Evolutionary conservation across 2,329 filamentous ascomycete species (phyloP), one percentile per base, ranked within the genome.

Genomic region (Penicillium occitanis): DNA sequence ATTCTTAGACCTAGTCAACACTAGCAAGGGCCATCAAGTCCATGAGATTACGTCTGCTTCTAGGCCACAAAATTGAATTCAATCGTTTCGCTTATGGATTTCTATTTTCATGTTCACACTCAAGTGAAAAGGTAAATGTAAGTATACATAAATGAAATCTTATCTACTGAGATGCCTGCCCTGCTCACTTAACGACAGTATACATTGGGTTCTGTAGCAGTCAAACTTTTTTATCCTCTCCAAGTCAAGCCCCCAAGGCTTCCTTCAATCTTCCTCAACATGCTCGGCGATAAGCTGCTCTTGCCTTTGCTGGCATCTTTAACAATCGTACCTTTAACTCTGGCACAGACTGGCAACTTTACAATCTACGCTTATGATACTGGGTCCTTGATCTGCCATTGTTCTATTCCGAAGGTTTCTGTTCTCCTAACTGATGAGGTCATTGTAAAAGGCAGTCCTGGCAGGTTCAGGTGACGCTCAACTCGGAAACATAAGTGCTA

Each of bases 311-410:
- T 48, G 35, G 51, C 51, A 35, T 14, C 37, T 13, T 48, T n/a
- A 33, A 28, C 7, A 33, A n/a, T 48, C 7, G 5, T 64, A 8
- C 44, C 51, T 10, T 46, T 30, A 5, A 25, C 37, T 37, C 35
- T 30, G 48, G 46, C 61, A 37, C 19, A 40, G 7, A 44, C 14
- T 25, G 22, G 14, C 17, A 58, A 44, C 5, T 64, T 64, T 57
- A 64, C 51, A 19, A 40, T 63, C n/a, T 63, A 63, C 25, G 51
- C 37, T n/a, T 64, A 64, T 53, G 62, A 40, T n/a, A 58, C 51
- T 2, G 53, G 14, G 44, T 64, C 19, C 42, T 35, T 33, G 51
- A 51, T 11, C 30, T 57, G 4, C 22, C 28, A 22, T 22, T 64
- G 51, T 64, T 64, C 28, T 64, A 55, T 19, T 53, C 40, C 19